phyloP scores from a whole-genome alignment of 176 grass and related monocot species.

The Carex kokanica region DNA sequence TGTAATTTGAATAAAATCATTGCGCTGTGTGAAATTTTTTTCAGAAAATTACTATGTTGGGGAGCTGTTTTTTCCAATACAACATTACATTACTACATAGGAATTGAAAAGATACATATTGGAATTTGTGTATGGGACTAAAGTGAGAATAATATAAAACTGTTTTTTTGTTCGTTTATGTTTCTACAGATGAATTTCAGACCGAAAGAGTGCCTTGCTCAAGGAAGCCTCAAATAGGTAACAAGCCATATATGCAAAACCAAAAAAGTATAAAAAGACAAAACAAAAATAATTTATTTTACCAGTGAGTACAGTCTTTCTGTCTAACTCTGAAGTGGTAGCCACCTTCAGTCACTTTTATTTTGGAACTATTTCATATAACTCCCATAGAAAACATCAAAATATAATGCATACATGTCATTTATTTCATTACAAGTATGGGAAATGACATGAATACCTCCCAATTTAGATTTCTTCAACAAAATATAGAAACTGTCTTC shows the following conservation, averaged over 20 bases:
- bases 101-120: not conserved
- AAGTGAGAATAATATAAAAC: not conserved
- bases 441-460: not conserved
- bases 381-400: not conserved
- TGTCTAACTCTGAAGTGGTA: not conserved
- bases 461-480: not conserved
- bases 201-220: conserved; percentile 62
- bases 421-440: not conserved
- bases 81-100: not conserved
- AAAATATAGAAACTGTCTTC: not conserved
- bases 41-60: not conserved
- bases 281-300: not conserved
- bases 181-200: conserved; percentile 80
- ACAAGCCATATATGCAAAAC: not conserved
- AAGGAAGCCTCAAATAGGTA: conserved; percentile 89
- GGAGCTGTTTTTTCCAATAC: not conserved
- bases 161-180: not conserved
- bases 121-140: not conserved
- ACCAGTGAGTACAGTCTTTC: not conserved
- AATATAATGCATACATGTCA: not conserved
- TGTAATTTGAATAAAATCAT: not conserved
- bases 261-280: not conserved
- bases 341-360: not conserved
- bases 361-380: not conserved
- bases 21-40: not conserved